phyloP scores from a whole-genome alignment of 805 yeast species.

The Candida bentonensis region DNA sequence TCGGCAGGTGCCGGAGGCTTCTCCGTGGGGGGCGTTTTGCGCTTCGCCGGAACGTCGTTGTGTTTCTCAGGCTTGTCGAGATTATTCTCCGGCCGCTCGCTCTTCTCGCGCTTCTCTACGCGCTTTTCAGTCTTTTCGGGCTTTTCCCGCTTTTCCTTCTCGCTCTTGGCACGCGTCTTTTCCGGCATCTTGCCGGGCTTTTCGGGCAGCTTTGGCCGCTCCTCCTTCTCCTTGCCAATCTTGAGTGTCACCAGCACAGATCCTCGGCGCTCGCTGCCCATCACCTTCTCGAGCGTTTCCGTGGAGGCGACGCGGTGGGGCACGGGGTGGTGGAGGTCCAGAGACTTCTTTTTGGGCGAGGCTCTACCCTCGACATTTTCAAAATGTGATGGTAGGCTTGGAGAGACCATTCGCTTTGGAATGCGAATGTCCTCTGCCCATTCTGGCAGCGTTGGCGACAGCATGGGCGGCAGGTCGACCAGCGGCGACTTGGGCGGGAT shows the following conservation, averaged over 20 bases:
- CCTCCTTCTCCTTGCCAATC: not conserved
- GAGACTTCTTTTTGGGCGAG: not conserved
- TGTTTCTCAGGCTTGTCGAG: conserved; percentile 5
- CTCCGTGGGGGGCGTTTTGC: not conserved
- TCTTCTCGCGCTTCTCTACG: conserved; percentile 3
- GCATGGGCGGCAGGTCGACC: conserved; percentile 20
- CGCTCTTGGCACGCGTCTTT: not conserved
- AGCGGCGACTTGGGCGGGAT: not conserved
- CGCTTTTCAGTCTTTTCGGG: not conserved
- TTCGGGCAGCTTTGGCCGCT: not conserved
- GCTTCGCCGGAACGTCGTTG: too few species aligned
- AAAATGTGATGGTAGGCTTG: conserved; percentile 25
- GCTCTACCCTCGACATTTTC: conserved; percentile 7
- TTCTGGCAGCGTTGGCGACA: conserved; percentile 25
- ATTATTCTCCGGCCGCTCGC: conserved; percentile 10
- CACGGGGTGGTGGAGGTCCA: conserved; percentile 6
- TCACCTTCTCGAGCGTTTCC: conserved; percentile 1
- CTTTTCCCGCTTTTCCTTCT: conserved; percentile 1
- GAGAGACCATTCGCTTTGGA: conserved; percentile 23
- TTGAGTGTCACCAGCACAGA: conserved; percentile 8
- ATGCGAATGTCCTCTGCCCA: conserved; percentile 10
- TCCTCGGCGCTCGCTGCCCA: not conserved
- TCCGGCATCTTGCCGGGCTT: not conserved
- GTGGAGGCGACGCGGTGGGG: conserved; percentile 6
- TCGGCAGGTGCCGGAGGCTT: not conserved